These are phyloP conservation scores for Coniochaeta sp. DNA, from an alignment of 2,329 filamentous ascomycete species.

Conservation along the genomic window DNA sequence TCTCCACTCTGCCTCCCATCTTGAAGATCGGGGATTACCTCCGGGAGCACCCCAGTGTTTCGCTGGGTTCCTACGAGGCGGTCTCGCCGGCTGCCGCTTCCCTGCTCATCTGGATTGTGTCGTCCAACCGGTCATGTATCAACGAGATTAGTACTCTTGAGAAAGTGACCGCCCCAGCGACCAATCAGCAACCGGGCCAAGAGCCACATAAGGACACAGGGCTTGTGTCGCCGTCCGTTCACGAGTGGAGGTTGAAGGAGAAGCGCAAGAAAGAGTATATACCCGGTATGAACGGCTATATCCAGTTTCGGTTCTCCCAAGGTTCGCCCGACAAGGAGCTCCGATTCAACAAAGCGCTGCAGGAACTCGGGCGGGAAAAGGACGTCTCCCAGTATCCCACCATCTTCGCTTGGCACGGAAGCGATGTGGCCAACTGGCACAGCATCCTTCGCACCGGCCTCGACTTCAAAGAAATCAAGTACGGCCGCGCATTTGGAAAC, in stretches of 20 bases:
- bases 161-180: neutral
- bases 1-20: slow-evolving; percentile 57
- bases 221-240: no score
- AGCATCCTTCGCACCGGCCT: slow-evolving; percentile 79
- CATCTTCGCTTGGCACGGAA: slow-evolving; percentile 84
- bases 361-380: slow-evolving; percentile 26
- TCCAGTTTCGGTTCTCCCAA: slow-evolving; percentile 84
- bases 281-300: slow-evolving; percentile 56
- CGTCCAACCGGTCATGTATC: slow-evolving; percentile 85
- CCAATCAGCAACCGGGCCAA: neutral
- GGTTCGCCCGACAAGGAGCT: slow-evolving; percentile 83
- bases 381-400: slow-evolving; percentile 49
- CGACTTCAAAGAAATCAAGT: slow-evolving; percentile 53
- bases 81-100: slow-evolving; percentile 60
- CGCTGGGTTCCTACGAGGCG: slow-evolving; percentile 38
- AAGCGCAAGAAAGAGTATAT: slow-evolving; percentile 44
- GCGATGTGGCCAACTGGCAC: slow-evolving; percentile 73
- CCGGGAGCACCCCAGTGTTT: slow-evolving; percentile 25
- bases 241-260: slow-evolving; percentile 9
- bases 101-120: slow-evolving; percentile 79
- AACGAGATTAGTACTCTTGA: slow-evolving; percentile 24
- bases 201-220: neutral
- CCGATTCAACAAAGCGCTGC: slow-evolving; percentile 60
- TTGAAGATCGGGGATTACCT: slow-evolving; percentile 47
- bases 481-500: slow-evolving; percentile 69